Base-by-base conservation (phyloP, 1,284 basidiomycete species). In the Leucocoprinus gongylophorus region DNA sequence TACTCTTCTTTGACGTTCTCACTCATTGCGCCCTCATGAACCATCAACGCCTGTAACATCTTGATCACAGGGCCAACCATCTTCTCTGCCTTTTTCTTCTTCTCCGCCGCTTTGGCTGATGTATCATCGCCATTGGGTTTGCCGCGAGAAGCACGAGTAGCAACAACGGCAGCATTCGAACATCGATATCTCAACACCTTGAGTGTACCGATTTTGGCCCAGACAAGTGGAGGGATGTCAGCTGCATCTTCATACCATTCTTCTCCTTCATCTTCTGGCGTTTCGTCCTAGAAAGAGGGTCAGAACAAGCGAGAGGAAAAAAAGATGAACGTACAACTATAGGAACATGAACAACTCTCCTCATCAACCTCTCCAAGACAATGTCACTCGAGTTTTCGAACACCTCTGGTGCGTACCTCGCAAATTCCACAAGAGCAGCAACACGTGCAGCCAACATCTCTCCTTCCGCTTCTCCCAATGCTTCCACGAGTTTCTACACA, bases 161-260 rank as follows among this genome's bases (percentile, higher is more conserved):
- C 40, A 2, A 76, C 69, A 1, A 71, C 61, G 0, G 80, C 81
- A 61, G 86, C 83, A 0, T 85, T 80, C 12, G 94, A 71, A 61
- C 85, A 83, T 15, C 91, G 81, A 64, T 91, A 85, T 21, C 88
- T 78, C 62, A 83, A 84, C 2, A 94, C 75, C 64, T 95, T 91
- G 44, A 97, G 64, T 0, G 81, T 79, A 5, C 85, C 67, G 2
- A 95, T 62, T 62, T 91, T 91, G 0, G 90, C 88, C 41, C 72
- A 72, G 1, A 85, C 71, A 5, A 73, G 67, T 12, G 74, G 69
- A 0, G 76, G 62, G 15, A 95, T 66, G 8, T 81, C 72, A 0
- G 76, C 74, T 3, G 29, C 3, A 44, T 91, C 83, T 38, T 82
- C 76, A 3, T 80, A 71, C 92, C 92, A 97, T 57, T 91, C 87